Evolutionary conservation across 192 early-diverging fungal genomes (phyloP).

Genomic region (Coemansia sp.): DNA sequence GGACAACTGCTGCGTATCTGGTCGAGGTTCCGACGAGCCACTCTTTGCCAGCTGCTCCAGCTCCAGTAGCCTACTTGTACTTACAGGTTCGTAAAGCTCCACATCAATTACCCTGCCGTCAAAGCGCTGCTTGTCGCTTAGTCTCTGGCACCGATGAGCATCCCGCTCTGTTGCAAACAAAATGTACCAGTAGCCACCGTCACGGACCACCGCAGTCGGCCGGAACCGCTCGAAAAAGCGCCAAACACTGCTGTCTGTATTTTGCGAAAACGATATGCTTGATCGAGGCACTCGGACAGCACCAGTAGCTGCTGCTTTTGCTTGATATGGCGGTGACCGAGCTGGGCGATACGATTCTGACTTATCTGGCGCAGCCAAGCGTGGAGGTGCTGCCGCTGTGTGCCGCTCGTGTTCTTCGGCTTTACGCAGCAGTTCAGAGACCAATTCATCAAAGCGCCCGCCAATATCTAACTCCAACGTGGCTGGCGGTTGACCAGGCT

Average conservation of each 20-base stretch:
- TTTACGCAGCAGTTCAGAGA: neutral
- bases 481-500: conserved; percentile 34
- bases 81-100: conserved; percentile 39
- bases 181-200: conserved; percentile 52
- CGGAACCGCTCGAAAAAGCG: conserved; percentile 43
- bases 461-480: conserved; percentile 24
- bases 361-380: neutral
- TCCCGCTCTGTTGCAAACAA: conserved; percentile 44
- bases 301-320: neutral
- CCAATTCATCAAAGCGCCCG: conserved; percentile 28
- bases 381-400: neutral
- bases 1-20: neutral
- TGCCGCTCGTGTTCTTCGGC: conserved; percentile 5
- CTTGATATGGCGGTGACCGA: neutral
- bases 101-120: conserved; percentile 43
- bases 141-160: conserved; percentile 49
- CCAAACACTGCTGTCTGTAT: conserved; percentile 29
- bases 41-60: conserved; percentile 16
- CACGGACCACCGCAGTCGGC: conserved; percentile 27
- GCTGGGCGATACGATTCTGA: neutral
- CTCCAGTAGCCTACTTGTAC: conserved; percentile 16
- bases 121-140: conserved; percentile 44
- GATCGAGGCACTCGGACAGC: conserved; percentile 47
- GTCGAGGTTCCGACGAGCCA: neutral
- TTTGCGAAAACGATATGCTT: conserved; percentile 48